Evolutionary conservation across 495 filamentous ascomycete genomes (phyloP), one percentile per base, ranked within the genome.

Genomic region (Penicillium desertorum): DNA sequence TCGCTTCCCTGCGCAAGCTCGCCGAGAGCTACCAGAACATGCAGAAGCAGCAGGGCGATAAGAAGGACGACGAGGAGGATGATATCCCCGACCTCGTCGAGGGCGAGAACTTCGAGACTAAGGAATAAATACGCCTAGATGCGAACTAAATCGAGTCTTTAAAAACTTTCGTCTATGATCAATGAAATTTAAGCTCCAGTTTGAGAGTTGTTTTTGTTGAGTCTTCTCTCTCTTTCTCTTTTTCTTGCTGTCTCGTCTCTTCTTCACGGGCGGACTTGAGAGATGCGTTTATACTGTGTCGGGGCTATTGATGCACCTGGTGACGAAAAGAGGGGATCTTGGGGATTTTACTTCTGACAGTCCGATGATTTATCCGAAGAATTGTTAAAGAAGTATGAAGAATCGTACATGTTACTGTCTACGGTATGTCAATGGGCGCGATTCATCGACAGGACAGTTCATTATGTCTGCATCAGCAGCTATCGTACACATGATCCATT

Each of bases 21-120:
- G 94, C 94, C 56, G 94, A 98, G 86, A 94, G 89, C 86, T 98
- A 98, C 83, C 94, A 98, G 87, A 93, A 85, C 79, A 86, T 98
- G 87, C 94, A 97, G 83, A 96, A 96, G 88, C 86, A 86, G 70
- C 88, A 94, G 76, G 86, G 83, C 45, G 88, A 82, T 54, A 84
- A 83, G 52, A 80, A 83, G 73, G 90, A 92, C 80, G 84, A 86
- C 14, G 93, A 89, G 64, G 93, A 89, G 65, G 87, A 87, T 59
- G 89, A 96, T 64, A 98, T 98, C 76, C 94, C 94, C 58, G 93
- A 98, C 58, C 82, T 98, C 61, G 92, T 98, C 22, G 90, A 87
- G 66, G 94, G 94, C 66, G 89, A 95, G 83, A 94, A 88, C 83
- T 98, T 98, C 68, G 94, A 98, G 82, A 88, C 83, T 77, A 93